phyloP scores from a whole-genome alignment of 1,139 yeast genomes.

The Hanseniaspora uvarum region DNA sequence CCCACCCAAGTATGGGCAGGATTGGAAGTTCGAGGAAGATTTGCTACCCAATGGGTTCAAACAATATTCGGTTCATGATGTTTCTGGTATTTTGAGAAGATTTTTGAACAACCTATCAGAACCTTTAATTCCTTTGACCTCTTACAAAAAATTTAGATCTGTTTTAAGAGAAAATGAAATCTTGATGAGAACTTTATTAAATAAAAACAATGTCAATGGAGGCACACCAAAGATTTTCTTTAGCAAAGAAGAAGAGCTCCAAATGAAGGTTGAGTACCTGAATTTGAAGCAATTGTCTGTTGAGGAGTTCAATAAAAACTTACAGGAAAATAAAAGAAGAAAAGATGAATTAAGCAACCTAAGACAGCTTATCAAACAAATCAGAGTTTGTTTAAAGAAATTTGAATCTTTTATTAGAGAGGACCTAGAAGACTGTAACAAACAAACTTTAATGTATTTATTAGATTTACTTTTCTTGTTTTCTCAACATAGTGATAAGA shows the following conservation, averaged over 20 bases:
- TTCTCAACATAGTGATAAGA: constrained; percentile 63
- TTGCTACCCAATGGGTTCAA: constrained; percentile 13
- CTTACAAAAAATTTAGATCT: constrained; percentile 69
- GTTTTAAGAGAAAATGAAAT: constrained; percentile 53
- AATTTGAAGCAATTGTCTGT: constrained; percentile 17
- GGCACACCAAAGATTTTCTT: constrained; percentile 23
- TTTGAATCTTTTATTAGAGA: constrained; percentile 38
- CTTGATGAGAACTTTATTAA: constrained; percentile 41
- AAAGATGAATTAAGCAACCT: constrained; percentile 28
- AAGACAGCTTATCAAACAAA: constrained; percentile 39
- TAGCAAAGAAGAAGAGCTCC: constrained; percentile 24
- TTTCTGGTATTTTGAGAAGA: constrained; percentile 79
- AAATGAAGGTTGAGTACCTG: constrained; percentile 20
- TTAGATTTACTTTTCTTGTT: constrained; percentile 80
- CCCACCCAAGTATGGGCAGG: constrained; percentile 77
- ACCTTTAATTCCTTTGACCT: constrained; percentile 72
- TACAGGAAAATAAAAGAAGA: constrained; percentile 25
- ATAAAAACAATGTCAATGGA: constrained; percentile 39
- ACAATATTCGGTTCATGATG: constrained; percentile 94
- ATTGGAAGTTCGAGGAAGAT: constrained; percentile 52
- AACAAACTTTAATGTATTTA: constrained; percentile 74
- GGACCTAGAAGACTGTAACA: constrained; percentile 49
- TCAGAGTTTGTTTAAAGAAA: constrained; percentile 52
- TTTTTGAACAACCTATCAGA: constrained; percentile 83
- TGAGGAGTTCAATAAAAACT: constrained; percentile 29